Conservation (phyloP, 2,329 filamentous ascomycete genomes). For the Penicillium sp. region DNA sequence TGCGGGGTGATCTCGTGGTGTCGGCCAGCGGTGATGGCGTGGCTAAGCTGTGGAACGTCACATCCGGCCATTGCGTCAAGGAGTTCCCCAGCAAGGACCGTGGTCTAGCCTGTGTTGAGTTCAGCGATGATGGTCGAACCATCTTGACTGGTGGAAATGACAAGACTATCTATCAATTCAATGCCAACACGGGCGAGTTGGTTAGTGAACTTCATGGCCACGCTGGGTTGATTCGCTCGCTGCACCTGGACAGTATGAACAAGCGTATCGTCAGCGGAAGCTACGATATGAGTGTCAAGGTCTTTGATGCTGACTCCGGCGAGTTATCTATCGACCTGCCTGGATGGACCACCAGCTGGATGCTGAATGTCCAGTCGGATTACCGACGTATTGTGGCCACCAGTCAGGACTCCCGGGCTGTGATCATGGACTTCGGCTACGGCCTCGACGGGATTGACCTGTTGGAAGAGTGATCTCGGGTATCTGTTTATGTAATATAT, state of each 20-base stretch:
- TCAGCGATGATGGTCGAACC: constrained; percentile 89
- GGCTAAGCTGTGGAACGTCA: constrained; percentile 93
- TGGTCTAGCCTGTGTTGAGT: constrained; percentile 92
- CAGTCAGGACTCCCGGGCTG: constrained; percentile 86
- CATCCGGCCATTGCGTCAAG: constrained; percentile 81
- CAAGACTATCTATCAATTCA: constrained; percentile 92
- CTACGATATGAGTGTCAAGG: constrained; percentile 94
- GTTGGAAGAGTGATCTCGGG: constrained; percentile 39
- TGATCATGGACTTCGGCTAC: constrained; percentile 89
- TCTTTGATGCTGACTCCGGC: constrained; percentile 84
- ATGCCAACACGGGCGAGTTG: constrained; percentile 84
- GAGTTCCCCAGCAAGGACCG: constrained; percentile 90
- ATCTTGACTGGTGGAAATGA: constrained; percentile 95
- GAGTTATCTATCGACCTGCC: constrained; percentile 78
- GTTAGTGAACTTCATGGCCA: constrained; percentile 80
- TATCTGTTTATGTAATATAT: constrained; percentile 1
- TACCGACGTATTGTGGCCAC: constrained; percentile 93
- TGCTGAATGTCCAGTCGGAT: constrained; percentile 91
- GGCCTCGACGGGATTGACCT: constrained; percentile 55
- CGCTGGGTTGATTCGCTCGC: constrained; percentile 77
- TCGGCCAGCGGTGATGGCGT: constrained; percentile 91
- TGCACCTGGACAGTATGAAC: constrained; percentile 86
- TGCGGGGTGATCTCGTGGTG: constrained; percentile 88
- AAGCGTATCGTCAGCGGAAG: constrained; percentile 85
- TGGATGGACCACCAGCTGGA: constrained; percentile 97